Base-by-base conservation (phyloP, 2,329 filamentous ascomycete genomes). In the Colletotrichum spaethianum region DNA sequence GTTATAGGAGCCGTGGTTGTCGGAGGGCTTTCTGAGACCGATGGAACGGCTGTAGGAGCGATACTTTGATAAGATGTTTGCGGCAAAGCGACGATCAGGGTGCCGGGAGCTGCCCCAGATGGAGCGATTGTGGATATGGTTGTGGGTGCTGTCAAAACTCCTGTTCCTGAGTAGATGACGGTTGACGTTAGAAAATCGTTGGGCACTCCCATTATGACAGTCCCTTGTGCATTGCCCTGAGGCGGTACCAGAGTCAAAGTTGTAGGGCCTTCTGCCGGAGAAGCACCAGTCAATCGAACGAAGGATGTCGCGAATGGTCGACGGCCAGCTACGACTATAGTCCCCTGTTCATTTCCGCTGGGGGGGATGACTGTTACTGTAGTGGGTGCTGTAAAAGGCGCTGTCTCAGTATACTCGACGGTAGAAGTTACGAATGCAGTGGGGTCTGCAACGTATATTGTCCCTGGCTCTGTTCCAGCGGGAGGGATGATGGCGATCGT, bases 291-390 rank as follows among this genome's bases (percentile, higher is more conserved):
- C 12, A 52, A 5, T 3, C 36, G 44, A 18, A 67, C 36, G 20
- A 53, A 67, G 18, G 57, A 48, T 0, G 64, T 67, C 8, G 26
- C 33, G 11, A 62, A 62, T 7, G 56, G 55, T n/a, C 33, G 56
- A n/a, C 56, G 48, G 33, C 23, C 38, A 16, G 62, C 62, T 16
- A 73, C 28, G 6, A 74, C 11, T 2, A 71, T 44, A 1, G 70
- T 70, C 2, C 67, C 73, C 16, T 53, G 60, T 6, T 36, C 20
- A 11, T 40, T 60, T 4, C 60, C 66, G 38, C 53, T 70, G 1
- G 70, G 70, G 1, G 55, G 62, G 2, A 73, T 53, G 23, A 71
- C 66, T 12, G 69, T 69, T 0, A 72, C 62, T 9, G 70, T 73
- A 0, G 53, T 70, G 7, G 59, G 31, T 14, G n/a, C 38, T 2